Percentiles rank a stretch among this genome's conserved stretches.
These are phyloP conservation scores for Viola odorata DNA, from an alignment of 345 rosid species.

Conservation along the genomic window DNA sequence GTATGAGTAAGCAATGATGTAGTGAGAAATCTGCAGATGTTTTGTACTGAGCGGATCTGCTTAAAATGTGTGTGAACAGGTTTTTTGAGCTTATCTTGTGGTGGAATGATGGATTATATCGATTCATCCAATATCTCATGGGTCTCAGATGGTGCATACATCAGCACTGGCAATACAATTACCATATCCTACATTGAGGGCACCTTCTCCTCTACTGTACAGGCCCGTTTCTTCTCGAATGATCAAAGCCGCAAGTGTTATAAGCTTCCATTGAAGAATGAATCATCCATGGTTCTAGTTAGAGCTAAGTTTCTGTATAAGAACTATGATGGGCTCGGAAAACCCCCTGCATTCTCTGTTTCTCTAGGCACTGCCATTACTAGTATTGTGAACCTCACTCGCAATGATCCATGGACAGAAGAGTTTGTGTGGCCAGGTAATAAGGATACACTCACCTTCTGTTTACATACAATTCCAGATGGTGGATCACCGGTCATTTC, in stretches of 20 bases:
- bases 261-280: constrained; percentile 49
- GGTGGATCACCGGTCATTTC: constrained; percentile 73
- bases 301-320: constrained; percentile 66
- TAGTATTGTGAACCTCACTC: constrained; percentile 49
- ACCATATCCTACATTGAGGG: constrained; percentile 31
- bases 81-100: constrained; percentile 81
- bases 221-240: constrained; percentile 66
- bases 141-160: constrained; percentile 51
- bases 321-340: constrained; percentile 59
- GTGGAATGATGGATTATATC: constrained; percentile 40
- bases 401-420: constrained; percentile 72
- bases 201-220: constrained; percentile 25
- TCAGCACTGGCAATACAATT: constrained; percentile 54
- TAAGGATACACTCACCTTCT: constrained; percentile 47
- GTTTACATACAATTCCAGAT: constrained; percentile 42
- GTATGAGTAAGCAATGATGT: neutral
- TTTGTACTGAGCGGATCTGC: constrained; percentile 1
- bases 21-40: neutral
- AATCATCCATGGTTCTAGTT: constrained; percentile 53
- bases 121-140: constrained; percentile 57
- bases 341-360: constrained; percentile 65
- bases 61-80: constrained; percentile 39
- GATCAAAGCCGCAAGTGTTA: constrained; percentile 45
- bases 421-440: constrained; percentile 60
- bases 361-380: constrained; percentile 64